phyloP scores from a whole-genome alignment of 305 asterid genomes.

The Caryopteris hybrid region DNA sequence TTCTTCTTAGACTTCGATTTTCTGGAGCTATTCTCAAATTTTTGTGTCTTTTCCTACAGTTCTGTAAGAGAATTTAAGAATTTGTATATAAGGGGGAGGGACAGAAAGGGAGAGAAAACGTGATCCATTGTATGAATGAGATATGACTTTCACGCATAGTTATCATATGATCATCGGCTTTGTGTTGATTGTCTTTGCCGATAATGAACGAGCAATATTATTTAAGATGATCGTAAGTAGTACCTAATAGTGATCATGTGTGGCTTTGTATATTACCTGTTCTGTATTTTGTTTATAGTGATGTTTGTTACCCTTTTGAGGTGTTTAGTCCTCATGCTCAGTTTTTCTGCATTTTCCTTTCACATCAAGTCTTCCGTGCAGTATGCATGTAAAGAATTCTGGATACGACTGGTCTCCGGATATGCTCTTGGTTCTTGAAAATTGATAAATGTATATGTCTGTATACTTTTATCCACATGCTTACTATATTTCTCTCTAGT shows the following conservation, averaged over 20 bases:
- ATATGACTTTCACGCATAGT: background rate
- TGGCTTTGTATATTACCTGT: background rate
- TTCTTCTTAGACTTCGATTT: background rate
- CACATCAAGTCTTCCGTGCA: background rate
- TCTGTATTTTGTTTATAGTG: background rate
- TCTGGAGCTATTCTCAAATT: background rate
- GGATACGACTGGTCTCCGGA: background rate
- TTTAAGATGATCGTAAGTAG: background rate
- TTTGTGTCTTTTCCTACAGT: background rate
- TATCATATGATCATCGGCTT: background rate
- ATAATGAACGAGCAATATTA: background rate
- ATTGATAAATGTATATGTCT: background rate
- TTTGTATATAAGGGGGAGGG: background rate
- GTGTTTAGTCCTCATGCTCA: background rate
- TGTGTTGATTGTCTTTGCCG: background rate
- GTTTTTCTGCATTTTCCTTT: background rate
- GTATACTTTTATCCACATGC: background rate
- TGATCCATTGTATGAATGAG: background rate
- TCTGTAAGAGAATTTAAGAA: background rate
- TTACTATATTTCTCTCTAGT: background rate
- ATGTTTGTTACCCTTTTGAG: constrained; percentile 2
- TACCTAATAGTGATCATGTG: background rate
- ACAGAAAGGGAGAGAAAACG: background rate
- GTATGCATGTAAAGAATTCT: background rate
- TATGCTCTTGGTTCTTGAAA: background rate